Conservation (phyloP, 1,284 basidiomycete species). For the Ceratobasidium theobromae region DNA sequence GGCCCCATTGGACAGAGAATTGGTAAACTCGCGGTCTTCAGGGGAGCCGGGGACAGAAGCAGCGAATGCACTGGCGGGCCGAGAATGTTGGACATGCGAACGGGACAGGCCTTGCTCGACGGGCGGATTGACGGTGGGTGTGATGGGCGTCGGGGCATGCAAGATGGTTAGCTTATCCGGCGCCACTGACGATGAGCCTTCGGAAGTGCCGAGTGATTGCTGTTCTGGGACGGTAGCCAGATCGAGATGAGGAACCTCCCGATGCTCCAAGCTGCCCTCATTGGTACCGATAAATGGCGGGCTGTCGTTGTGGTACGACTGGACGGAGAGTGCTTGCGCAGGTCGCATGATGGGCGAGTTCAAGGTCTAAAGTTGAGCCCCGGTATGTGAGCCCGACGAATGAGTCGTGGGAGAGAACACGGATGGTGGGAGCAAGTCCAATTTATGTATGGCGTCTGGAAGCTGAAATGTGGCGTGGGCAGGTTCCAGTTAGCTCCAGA, state of each 20-base stretch:
- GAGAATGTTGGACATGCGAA: neutral
- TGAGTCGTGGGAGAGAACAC: constrained; percentile 5
- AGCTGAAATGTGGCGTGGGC: neutral
- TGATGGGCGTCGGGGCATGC: neutral
- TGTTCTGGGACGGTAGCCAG: constrained; percentile 1
- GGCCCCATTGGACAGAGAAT: constrained; percentile 15
- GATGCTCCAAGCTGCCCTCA: constrained; percentile 29
- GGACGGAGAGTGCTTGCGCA: constrained; percentile 36
- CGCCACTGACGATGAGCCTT: neutral
- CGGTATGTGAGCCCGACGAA: neutral
- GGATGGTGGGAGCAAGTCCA: neutral
- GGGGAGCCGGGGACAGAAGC: constrained; percentile 15
- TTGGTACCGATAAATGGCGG: constrained; percentile 35
- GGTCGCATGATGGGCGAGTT: constrained; percentile 20
- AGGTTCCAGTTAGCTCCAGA: no score
- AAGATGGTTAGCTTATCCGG: neutral
- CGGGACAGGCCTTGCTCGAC: constrained; percentile 23
- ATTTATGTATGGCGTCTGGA: neutral
- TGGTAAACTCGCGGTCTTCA: constrained; percentile 14
- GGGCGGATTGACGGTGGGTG: neutral
- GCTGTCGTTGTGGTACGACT: constrained; percentile 36
- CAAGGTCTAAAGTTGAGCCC: neutral
- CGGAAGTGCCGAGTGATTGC: neutral
- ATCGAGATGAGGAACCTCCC: constrained; percentile 32
- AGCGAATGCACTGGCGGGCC: constrained; percentile 11